Evolutionary conservation across 805 yeast species (phyloP), one percentile per base, ranked within the genome.

Genomic region (Candida ficus): DNA sequence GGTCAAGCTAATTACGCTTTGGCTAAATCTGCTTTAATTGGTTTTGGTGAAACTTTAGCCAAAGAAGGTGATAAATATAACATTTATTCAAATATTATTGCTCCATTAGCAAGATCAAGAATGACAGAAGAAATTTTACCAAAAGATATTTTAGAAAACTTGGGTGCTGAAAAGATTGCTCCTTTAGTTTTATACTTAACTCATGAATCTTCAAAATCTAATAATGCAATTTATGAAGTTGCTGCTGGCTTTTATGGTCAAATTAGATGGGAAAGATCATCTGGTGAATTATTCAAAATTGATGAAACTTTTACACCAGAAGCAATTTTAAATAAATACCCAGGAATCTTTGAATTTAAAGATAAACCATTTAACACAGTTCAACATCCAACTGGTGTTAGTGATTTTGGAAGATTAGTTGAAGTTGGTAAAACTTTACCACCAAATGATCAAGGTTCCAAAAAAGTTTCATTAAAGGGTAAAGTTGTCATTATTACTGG

Each of bases 1-100:
- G 99, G 99, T 37, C 99, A 91, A 67, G 78, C 95, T 30, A 91
- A 91, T 67, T 91, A 91, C 66, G 80, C 96, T 1, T 90, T 96
- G 22, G 97, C 96, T 18, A 91, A 91, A 64, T 68, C 85, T 47
- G 98, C 86, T 14, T 68, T 89, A 39, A 85, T 91, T 42, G 98
- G 97, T 10, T 78, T 91, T 53, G 83, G 95, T 35, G 96, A 91
- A 64, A 89, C 97, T 8, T 75, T 90, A 57, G 95, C 97, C 20
- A 90, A 88, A 67, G 99, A 91, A 66, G 99, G 99, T 50, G 75
- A 62, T 38, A 86, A 75, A 59, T 78, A 84, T 68, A 88, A 89
- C 67, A 91, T 91, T 59, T 68, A 70, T 47, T 87, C 84, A 35
- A 91, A 91, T 61, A 79, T 81, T 27, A 89, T 91, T 67, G 96